Percentiles rank a stretch among this genome's conserved stretches.
Evolutionary conservation across 140 eudicot species (phyloP).

Genomic region (Bidens hawaiensis): DNA sequence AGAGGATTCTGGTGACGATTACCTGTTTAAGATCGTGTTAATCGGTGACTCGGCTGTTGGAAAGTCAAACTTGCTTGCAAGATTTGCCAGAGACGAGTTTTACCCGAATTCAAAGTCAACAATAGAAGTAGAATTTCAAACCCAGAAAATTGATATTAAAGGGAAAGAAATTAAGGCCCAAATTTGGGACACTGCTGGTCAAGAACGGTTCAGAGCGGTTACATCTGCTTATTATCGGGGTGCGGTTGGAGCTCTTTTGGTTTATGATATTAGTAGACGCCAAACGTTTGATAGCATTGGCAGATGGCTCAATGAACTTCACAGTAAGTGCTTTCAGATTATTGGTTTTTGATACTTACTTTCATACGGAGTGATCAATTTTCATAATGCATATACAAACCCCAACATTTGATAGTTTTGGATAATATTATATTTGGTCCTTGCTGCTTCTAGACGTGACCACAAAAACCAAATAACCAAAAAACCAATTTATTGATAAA

Average conservation of each 20-base stretch:
- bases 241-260: conserved; percentile 93
- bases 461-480: no score
- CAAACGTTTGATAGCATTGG: conserved; percentile 85
- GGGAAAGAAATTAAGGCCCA: conserved; percentile 94
- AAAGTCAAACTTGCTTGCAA: conserved; percentile 86
- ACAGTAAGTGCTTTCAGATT: conserved; percentile 51
- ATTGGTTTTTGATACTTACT: background rate
- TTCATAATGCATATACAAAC: background rate
- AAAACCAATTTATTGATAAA: no score
- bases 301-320: conserved; percentile 96
- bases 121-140: conserved; percentile 91
- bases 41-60: conserved; percentile 95
- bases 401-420: background rate
- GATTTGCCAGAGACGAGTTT: conserved; percentile 92
- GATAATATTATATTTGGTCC: no score
- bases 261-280: conserved; percentile 76
- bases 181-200: conserved; percentile 97
- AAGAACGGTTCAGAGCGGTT: conserved; percentile 92
- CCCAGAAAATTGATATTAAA: conserved; percentile 73
- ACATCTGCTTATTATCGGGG: conserved; percentile 94
- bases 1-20: conserved; percentile 66
- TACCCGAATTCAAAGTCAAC: conserved; percentile 87
- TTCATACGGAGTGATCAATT: background rate
- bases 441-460: no score
- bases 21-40: conserved; percentile 79